phyloP scores from a whole-genome alignment of 352 stramenopile genomes.

The Globisporangium lucens region DNA sequence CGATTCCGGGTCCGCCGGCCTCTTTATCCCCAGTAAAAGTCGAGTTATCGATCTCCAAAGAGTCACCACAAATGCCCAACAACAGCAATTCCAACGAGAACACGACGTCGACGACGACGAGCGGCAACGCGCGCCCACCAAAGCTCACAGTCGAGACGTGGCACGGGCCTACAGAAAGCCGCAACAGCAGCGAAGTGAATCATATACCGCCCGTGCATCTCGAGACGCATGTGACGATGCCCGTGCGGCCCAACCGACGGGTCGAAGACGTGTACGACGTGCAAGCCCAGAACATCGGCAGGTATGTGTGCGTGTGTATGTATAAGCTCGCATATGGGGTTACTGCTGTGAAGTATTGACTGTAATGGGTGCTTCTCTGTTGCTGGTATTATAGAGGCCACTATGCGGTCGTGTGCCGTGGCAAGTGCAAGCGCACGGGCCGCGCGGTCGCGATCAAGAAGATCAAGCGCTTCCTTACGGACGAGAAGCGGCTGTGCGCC shows the following conservation, averaged over 20 bases:
- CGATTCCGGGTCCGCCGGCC: not conserved
- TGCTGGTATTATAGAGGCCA: slow-evolving; percentile 41
- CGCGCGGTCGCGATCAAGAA: slow-evolving; percentile 75
- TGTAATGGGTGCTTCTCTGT: not conserved
- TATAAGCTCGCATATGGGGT: too few species aligned
- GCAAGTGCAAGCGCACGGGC: slow-evolving; percentile 45
- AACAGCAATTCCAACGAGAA: not conserved
- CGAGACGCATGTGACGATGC: slow-evolving; percentile 2
- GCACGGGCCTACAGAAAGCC: not conserved
- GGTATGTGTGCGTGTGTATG: slow-evolving; percentile 21
- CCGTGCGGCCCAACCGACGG: slow-evolving; percentile 25
- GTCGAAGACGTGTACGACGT: slow-evolving; percentile 62
- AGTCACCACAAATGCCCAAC: not conserved
- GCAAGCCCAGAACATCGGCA: slow-evolving; percentile 40
- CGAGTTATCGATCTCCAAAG: slow-evolving; percentile 1
- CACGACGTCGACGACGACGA: not conserved
- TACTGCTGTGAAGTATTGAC: not conserved
- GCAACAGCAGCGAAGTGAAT: not conserved
- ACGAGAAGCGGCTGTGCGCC: slow-evolving; percentile 56
- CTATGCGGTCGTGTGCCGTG: slow-evolving; percentile 65
- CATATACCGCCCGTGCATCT: not conserved
- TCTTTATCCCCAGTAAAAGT: not conserved
- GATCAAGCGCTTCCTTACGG: slow-evolving; percentile 78
- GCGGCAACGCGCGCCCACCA: not conserved
- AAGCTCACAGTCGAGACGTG: slow-evolving; percentile 13